Conservation (phyloP, 2,329 filamentous ascomycete species). For the Arthrobotrys pseudoclavata region DNA sequence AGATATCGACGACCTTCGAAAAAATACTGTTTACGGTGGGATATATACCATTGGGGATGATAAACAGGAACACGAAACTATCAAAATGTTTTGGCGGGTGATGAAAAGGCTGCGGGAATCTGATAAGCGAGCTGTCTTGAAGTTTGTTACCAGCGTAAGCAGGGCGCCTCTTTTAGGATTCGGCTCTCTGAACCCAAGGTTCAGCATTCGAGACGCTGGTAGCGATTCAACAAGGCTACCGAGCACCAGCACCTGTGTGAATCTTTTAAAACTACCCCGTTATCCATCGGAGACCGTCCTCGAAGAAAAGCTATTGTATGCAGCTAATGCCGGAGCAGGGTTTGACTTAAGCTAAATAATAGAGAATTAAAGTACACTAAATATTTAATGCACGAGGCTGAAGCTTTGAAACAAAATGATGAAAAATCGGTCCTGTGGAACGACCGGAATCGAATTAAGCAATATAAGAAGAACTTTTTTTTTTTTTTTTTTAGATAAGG, state of each 20-base stretch:
- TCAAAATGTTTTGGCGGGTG: conserved; percentile 91
- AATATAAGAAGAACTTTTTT: too few species aligned
- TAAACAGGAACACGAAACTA: conserved; percentile 83
- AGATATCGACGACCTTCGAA: conserved; percentile 85
- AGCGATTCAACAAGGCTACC: conserved; percentile 82
- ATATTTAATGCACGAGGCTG: not conserved
- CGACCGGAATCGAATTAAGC: too few species aligned
- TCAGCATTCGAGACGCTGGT: conserved; percentile 89
- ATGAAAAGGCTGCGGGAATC: conserved; percentile 81
- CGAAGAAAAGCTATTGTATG: conserved; percentile 87
- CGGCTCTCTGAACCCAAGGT: conserved; percentile 83
- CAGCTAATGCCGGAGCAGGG: conserved; percentile 87
- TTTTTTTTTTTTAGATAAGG: too few species aligned
- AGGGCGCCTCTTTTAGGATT: conserved; percentile 91
- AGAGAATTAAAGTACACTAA: not conserved
- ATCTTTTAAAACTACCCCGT: conserved; percentile 89
- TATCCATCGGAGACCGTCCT: conserved; percentile 78
- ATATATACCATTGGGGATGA: conserved; percentile 93
- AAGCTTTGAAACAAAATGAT: not conserved
- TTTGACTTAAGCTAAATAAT: conserved; percentile 80
- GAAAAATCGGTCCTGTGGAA: too few species aligned
- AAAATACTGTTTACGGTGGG: conserved; percentile 87
- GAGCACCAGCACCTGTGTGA: conserved; percentile 96
- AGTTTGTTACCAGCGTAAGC: conserved; percentile 95
- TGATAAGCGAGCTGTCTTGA: conserved; percentile 86